Percentiles rank a stretch among this genome's conserved stretches.
Conservation (phyloP, 1,284 basidiomycete genomes). For the Malassezia dermatis region DNA sequence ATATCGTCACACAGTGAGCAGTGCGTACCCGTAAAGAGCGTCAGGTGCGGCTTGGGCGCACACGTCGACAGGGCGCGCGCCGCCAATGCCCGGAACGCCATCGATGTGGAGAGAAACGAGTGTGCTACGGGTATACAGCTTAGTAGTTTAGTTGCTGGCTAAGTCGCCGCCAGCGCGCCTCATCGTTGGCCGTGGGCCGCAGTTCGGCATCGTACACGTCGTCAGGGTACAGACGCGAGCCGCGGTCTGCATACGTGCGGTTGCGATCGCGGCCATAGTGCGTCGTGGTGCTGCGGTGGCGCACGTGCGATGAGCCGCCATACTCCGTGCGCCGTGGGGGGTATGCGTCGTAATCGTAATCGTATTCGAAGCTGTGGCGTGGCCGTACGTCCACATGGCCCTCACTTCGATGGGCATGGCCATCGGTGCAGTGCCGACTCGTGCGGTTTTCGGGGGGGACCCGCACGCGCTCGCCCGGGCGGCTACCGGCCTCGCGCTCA, state of each 20-base stretch:
- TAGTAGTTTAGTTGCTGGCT: background rate
- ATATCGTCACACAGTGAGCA: slow-evolving; percentile 41
- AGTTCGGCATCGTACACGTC: background rate
- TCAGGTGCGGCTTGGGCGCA: slow-evolving; percentile 17
- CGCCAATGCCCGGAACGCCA: background rate
- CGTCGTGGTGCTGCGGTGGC: slow-evolving; percentile 5
- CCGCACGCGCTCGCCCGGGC: background rate
- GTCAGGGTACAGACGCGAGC: slow-evolving; percentile 6
- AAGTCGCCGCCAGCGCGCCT: background rate
- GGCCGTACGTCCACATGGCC: background rate
- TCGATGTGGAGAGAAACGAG: background rate
- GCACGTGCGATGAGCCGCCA: background rate
- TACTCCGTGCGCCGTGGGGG: background rate
- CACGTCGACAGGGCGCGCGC: background rate
- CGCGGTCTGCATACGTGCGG: background rate
- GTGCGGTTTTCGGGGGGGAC: background rate
- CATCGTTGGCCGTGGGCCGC: background rate
- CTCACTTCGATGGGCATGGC: background rate
- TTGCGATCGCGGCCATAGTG: background rate
- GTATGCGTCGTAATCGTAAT: slow-evolving; percentile 11
- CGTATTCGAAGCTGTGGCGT: slow-evolving; percentile 4
- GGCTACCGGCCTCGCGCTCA: background rate
- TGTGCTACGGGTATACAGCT: background rate
- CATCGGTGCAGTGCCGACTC: background rate
- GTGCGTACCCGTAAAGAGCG: slow-evolving; percentile 40